Evolutionary conservation across 2,329 filamentous ascomycete species (phyloP).

Genomic region (Neocatenulostroma microsporum): DNA sequence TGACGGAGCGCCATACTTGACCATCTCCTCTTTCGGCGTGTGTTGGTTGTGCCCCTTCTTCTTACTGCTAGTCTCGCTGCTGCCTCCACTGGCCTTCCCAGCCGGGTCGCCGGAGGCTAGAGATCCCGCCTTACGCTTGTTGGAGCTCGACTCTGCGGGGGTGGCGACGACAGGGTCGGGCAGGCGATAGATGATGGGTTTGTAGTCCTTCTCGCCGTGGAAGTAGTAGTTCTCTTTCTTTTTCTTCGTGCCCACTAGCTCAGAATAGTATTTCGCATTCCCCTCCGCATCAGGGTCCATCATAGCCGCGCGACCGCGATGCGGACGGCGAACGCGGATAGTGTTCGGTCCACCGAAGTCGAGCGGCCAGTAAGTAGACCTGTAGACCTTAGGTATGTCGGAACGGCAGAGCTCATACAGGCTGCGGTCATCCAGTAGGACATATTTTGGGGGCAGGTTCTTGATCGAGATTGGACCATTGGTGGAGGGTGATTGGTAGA

Average conservation of each 20-base stretch:
- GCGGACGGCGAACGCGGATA: slow-evolving; percentile 26
- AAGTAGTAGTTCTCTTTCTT: slow-evolving; percentile 20
- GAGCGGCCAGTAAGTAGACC: slow-evolving; percentile 30
- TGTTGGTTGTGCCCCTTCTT: slow-evolving; percentile 24
- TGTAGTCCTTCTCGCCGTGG: slow-evolving; percentile 21
- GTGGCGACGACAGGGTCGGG: slow-evolving; percentile 6
- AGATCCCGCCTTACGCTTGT: slow-evolving; percentile 14
- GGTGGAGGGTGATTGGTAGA: slow-evolving; percentile 27
- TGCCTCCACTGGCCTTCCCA: slow-evolving; percentile 14
- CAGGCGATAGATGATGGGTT: slow-evolving; percentile 17
- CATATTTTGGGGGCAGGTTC: slow-evolving; percentile 30
- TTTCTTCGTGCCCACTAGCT: slow-evolving; percentile 11
- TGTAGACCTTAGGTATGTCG: slow-evolving; percentile 19
- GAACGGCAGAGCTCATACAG: slow-evolving; percentile 29
- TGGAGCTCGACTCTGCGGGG: slow-evolving; percentile 3
- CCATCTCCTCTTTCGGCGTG: slow-evolving; percentile 21
- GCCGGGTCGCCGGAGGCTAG: slow-evolving; percentile 4
- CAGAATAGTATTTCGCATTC: slow-evolving; percentile 13
- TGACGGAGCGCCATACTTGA: slow-evolving; percentile 21
- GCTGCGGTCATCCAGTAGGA: slow-evolving; percentile 36
- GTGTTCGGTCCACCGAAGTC: slow-evolving; percentile 32
- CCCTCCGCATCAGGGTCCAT: slow-evolving; percentile 11
- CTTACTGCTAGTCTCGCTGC: no score
- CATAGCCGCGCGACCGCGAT: slow-evolving; percentile 33
- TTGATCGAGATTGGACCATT: slow-evolving; percentile 22